phyloP scores from a whole-genome alignment of 768 basidiomycete species.

The Boletus sp. region DNA sequence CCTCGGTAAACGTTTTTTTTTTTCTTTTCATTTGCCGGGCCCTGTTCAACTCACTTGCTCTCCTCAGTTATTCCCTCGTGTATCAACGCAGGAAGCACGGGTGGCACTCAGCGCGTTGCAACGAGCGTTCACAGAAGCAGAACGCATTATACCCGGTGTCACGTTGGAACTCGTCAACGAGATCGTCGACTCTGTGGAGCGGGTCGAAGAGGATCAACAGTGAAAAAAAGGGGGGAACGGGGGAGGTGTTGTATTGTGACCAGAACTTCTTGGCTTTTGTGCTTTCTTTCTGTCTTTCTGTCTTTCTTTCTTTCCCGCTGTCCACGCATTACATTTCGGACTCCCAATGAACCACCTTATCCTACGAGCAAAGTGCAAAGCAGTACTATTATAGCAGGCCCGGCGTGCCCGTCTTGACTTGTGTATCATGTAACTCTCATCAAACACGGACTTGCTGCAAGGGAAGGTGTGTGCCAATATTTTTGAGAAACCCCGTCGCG shows the following conservation, averaged over 20 bases:
- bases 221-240: neutral
- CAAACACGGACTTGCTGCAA: constrained; percentile 3
- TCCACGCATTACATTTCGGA: constrained; percentile 17
- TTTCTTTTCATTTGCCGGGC: neutral
- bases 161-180: constrained; percentile 91
- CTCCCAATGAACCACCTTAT: constrained; percentile 16
- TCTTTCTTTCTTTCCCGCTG: neutral
- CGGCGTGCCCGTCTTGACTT: constrained; percentile 17
- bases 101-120: constrained; percentile 83
- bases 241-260: neutral
- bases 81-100: constrained; percentile 89
- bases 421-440: constrained; percentile 25
- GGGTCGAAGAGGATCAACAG: constrained; percentile 68
- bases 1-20: constrained; percentile 63
- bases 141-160: constrained; percentile 92
- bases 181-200: constrained; percentile 90
- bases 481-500: neutral
- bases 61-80: constrained; percentile 80
- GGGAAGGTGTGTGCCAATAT: neutral
- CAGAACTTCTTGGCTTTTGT: constrained; percentile 17
- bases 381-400: constrained; percentile 16
- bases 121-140: constrained; percentile 91
- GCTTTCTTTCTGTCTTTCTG: constrained; percentile 14
- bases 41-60: constrained; percentile 2
- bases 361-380: constrained; percentile 17